Evolutionary conservation across 306 rosid genomes (phyloP), one percentile per base, ranked within the genome.

Genomic region (Carpinus viminea): DNA sequence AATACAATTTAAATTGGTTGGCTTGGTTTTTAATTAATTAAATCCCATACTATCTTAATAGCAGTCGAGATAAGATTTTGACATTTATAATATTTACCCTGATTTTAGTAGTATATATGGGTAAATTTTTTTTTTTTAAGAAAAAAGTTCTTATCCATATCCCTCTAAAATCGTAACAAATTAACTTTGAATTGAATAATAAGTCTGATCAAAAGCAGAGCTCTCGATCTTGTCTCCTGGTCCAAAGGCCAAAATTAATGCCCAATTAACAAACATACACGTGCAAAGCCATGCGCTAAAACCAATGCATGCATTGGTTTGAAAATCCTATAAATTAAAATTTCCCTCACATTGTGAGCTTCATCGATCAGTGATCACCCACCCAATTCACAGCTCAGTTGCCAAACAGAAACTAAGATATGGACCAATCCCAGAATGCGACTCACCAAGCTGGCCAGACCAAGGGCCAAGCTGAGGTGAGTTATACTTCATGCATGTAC

Each of bases 401-500:
- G 28, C 47, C 5, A 9, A 7, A 68, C 9, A 56, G 46, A 73
- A 80, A 69, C 70, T 2, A 21, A 48, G 36, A 87, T 83, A 87
- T 85, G 91, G 34, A 89, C 57, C 76, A 69, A 56, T 74, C 83
- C 41, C 79, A 89, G 20, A 74, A 72, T 10, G 3, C 50, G 4
- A 78, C 80, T 75, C 28, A 60, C 0, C 86, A 89, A 81, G 88
- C 87, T 13, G 89, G 88, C 59, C 84, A 83, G 77, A 84, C 80
- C 72, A 61, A 46, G 28, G 89, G 89, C 72, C 87, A 89, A 77
- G 81, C 83, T 65, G 77, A 82, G 76, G 86, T 79, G 79, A 56
- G 78, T 60, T 46, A 60, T 51, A 34, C 10, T 8, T 11, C 45
- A 41, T 41, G 45, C 45, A 41, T 13, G 9, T 15, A 12, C 15